phyloP scores from a whole-genome alignment of 768 basidiomycete species.

The Suillus alpinus region DNA sequence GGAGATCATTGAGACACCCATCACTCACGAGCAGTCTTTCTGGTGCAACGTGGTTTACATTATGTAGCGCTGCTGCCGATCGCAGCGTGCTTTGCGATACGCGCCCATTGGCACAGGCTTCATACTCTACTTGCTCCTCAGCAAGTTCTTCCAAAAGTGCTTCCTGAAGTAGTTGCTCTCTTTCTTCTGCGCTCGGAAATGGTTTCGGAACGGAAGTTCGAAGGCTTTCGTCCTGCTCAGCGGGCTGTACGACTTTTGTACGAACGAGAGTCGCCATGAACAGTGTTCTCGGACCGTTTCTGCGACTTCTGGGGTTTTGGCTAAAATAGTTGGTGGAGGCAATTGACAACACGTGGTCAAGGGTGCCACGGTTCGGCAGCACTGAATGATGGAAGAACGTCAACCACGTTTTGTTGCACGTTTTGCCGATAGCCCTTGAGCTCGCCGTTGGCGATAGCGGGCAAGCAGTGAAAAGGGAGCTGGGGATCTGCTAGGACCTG shows the following conservation, averaged over 20 bases:
- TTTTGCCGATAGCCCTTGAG: neutral
- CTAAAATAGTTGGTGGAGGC: conserved; percentile 1
- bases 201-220: conserved; percentile 9
- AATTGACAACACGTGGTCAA: neutral
- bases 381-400: neutral
- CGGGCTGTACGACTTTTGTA: neutral
- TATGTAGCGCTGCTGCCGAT: neutral
- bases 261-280: conserved; percentile 30
- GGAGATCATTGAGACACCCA: neutral
- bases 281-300: neutral
- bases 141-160: conserved; percentile 23
- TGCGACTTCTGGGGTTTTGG: neutral
- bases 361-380: neutral
- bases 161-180: conserved; percentile 9
- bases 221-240: conserved; percentile 6
- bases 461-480: neutral
- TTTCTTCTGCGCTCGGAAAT: conserved; percentile 9
- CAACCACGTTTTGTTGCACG: neutral
- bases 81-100: neutral
- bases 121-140: conserved; percentile 19
- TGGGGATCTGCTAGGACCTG: neutral
- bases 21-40: neutral
- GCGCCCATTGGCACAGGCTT: neutral
- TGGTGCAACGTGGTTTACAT: neutral
- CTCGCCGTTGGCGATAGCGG: neutral